Evolutionary conservation across 306 rosid species (phyloP), one percentile per base, ranked within the genome.

Genomic region (Cyclanthera cordifolia): DNA sequence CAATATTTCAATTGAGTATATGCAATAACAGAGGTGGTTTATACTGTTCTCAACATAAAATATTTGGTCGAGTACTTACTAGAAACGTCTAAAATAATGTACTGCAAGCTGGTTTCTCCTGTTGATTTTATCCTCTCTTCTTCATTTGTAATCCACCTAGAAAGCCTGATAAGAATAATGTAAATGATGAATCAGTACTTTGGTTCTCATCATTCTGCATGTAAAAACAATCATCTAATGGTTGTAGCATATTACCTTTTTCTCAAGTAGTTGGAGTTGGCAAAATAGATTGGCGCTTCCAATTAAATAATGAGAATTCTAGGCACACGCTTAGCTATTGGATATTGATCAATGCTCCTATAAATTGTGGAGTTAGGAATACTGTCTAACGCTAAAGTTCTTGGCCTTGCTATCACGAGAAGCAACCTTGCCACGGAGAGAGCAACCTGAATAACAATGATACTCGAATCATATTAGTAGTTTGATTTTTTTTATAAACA

Each of bases 101-200:
- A 73, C 41, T 73, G 75, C 47, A 82, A 73, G 54, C 73, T 76
- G 49, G 77, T 52, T 67, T 76, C 75, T 53, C 86, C 86, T 0
- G 75, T 66, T 24, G 75, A 21, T 73, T 79, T 76, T 49, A 79
- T n/a, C 71, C 61, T 76, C 50, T 79, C 79, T 79, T 82, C 86
- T 63, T 82, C 81, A 16, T 79, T 81, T 1, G 50, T 50, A 21
- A 82, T 79, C 86, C 86, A 82, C 64, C 86, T 79, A 4, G 79
- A 45, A 55, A 71, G 50, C 68, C 75, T 71, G 66, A 53, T 32
- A 39, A 56, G 20, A 70, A 20, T 37, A 70, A 53, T 13, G 7
- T 12, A 53, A 53, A 53, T 6, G 48, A 30, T n/a, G 46, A 6
- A 51, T 51, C 41, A 53, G 34, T 7, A 2, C n/a, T 48, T 34